A percentile compares a stretch with the other conserved stretches of the same genome.
These are phyloP conservation scores for Backusella westeae DNA, from an alignment of 192 early-diverging fungal genomes.

Conservation along the genomic window DNA sequence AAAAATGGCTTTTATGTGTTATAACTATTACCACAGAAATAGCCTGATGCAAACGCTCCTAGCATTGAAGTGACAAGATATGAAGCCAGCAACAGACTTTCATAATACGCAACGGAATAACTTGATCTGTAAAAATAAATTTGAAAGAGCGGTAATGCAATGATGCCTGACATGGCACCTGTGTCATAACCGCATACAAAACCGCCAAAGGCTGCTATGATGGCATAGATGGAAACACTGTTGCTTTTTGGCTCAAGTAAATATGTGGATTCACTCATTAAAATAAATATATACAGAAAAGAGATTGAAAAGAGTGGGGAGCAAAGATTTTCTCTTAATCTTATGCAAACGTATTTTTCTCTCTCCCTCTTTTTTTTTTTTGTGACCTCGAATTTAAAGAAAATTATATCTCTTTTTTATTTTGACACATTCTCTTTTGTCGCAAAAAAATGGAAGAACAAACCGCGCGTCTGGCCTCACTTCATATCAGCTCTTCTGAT, in stretches of 20 bases:
- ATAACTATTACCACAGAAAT: conserved; percentile 18
- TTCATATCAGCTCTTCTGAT: background rate
- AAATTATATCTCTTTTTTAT: background rate
- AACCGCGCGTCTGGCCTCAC: background rate
- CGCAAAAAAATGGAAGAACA: background rate
- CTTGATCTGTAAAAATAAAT: background rate
- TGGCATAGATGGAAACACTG: conserved; percentile 13
- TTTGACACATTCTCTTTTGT: background rate
- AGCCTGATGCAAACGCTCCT: conserved; percentile 24
- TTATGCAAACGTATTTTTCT: background rate
- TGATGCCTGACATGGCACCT: conserved; percentile 17
- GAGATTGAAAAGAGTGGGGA: too few species aligned
- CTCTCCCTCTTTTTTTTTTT: background rate
- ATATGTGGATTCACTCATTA: background rate
- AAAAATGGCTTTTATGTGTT: background rate
- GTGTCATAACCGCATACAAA: conserved; percentile 24
- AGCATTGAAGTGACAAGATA: conserved; percentile 25
- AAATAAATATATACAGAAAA: background rate
- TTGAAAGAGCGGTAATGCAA: conserved; percentile 16
- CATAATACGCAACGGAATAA: background rate
- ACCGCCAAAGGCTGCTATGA: conserved; percentile 23
- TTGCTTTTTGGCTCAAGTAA: background rate
- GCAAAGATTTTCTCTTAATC: too few species aligned
- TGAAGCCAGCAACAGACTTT: conserved; percentile 19
- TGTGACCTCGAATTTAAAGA: background rate